Percentiles rank a stretch among this genome's conserved stretches.
Conservation (phyloP, 208 protist genomes). For the Trypanosoma melophagium region DNA sequence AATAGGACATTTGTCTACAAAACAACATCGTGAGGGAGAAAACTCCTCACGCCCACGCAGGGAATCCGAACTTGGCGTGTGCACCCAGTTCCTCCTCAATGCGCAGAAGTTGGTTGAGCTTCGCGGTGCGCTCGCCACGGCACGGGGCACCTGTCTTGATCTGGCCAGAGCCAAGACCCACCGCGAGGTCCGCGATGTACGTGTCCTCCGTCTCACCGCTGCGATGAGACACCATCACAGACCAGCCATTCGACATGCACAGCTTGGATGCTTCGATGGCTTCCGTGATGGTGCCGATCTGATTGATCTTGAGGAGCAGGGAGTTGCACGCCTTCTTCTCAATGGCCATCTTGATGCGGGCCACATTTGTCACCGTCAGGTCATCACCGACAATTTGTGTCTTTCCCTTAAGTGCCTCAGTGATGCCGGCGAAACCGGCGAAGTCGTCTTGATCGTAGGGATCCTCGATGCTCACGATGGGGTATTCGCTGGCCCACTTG, state of each 20-base stretch:
- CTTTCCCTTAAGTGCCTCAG: slow-evolving; percentile 60
- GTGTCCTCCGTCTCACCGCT: slow-evolving; percentile 98
- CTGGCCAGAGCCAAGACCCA: slow-evolving; percentile 95
- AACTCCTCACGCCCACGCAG: slow-evolving; percentile 51
- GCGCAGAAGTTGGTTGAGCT: slow-evolving; percentile 99
- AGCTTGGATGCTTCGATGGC: slow-evolving; percentile 95
- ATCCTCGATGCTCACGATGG: slow-evolving; percentile 99
- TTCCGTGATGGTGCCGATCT: slow-evolving; percentile 98
- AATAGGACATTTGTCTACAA: background rate
- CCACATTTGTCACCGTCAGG: slow-evolving; percentile 97
- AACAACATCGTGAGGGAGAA: background rate
- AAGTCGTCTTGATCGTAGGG: slow-evolving; percentile 99
- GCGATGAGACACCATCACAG: slow-evolving; percentile 94
- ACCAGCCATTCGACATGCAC: slow-evolving; percentile 76
- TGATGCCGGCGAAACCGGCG: slow-evolving; percentile 89
- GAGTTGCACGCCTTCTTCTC: slow-evolving; percentile 94
- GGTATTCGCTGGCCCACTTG: slow-evolving; percentile 90
- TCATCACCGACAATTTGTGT: slow-evolving; percentile 98
- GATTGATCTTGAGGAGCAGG: slow-evolving; percentile 99
- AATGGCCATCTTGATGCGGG: slow-evolving; percentile 93
- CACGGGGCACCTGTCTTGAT: slow-evolving; percentile 99
- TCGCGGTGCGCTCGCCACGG: slow-evolving; percentile 96
- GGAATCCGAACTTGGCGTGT: slow-evolving; percentile 72
- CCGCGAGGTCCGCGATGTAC: slow-evolving; percentile 98
- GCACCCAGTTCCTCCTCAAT: slow-evolving; percentile 96